A percentile compares a stretch with the other conserved stretches of the same genome.
phyloP scores from a whole-genome alignment of 306 rosid species.

The Casuarina cunninghamiana region DNA sequence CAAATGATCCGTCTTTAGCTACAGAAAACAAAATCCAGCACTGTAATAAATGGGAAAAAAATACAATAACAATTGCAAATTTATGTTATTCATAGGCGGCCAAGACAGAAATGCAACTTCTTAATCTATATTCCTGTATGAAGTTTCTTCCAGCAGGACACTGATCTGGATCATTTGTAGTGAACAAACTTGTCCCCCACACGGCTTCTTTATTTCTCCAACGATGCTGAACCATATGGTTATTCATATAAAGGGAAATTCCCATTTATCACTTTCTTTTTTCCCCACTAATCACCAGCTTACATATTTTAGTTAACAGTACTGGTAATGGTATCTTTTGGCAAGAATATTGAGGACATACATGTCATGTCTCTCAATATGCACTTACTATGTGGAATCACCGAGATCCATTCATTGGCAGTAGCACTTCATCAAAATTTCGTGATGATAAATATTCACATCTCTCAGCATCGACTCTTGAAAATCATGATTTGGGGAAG shows the following conservation, averaged over 20 bases:
- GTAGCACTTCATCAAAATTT: not conserved
- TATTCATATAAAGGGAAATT: not conserved
- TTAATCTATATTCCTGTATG: not conserved
- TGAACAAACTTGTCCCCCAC: not conserved
- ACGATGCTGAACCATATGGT: not conserved
- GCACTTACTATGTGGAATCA: not conserved
- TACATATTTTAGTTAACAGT: not conserved
- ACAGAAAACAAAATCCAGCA: slow-evolving; percentile 27
- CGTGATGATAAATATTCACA: not conserved
- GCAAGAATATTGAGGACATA: not conserved
- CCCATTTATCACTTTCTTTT: not conserved
- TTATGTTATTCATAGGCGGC: not conserved
- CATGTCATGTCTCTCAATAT: not conserved
- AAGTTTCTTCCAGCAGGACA: not conserved
- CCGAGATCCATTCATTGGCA: not conserved
- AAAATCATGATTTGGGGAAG: not conserved
- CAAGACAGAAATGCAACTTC: not conserved
- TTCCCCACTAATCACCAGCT: not conserved
- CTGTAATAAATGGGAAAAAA: slow-evolving; percentile 14
- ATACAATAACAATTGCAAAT: not conserved
- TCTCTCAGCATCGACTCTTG: not conserved
- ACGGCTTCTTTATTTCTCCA: not conserved
- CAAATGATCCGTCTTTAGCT: slow-evolving; percentile 70
- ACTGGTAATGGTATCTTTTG: not conserved
- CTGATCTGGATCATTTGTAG: not conserved